Conservation (phyloP, 2,329 filamentous ascomycete genomes). For the Fusarium solani-melongenae region DNA sequence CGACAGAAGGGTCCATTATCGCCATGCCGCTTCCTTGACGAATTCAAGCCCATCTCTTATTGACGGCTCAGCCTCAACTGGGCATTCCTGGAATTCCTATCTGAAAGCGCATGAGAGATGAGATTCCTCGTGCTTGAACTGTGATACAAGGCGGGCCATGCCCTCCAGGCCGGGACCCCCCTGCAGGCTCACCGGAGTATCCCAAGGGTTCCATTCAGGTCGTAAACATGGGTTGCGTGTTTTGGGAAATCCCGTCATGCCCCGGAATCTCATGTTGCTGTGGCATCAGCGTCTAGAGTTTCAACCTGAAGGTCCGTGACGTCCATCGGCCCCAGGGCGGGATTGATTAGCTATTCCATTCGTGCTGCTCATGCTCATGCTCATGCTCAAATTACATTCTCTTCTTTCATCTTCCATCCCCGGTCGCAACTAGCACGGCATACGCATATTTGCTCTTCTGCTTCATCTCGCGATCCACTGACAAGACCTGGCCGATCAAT, state of each 20-base stretch:
- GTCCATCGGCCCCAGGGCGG: neutral
- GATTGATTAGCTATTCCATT: neutral
- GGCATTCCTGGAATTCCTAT: neutral
- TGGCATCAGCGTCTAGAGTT: conserved; percentile 19
- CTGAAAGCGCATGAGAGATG: neutral
- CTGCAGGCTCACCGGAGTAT: neutral
- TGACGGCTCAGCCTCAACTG: neutral
- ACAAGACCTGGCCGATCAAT: neutral
- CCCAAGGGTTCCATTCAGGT: neutral
- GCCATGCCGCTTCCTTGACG: neutral
- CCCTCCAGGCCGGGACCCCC: neutral
- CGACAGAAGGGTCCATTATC: neutral
- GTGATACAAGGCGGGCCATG: neutral
- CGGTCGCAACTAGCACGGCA: neutral
- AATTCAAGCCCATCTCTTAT: neutral
- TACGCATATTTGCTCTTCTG: neutral
- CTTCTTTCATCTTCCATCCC: neutral
- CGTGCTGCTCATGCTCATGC: neutral
- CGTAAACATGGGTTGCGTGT: conserved; percentile 22
- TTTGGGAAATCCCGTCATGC: conserved; percentile 10
- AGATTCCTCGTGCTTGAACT: neutral
- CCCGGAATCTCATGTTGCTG: conserved; percentile 14
- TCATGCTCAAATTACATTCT: neutral
- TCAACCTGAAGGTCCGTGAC: conserved; percentile 11
- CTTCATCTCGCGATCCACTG: neutral